Evolutionary conservation across 2,329 filamentous ascomycete genomes (phyloP).

Genomic region (Chaetomiaceae sp.): DNA sequence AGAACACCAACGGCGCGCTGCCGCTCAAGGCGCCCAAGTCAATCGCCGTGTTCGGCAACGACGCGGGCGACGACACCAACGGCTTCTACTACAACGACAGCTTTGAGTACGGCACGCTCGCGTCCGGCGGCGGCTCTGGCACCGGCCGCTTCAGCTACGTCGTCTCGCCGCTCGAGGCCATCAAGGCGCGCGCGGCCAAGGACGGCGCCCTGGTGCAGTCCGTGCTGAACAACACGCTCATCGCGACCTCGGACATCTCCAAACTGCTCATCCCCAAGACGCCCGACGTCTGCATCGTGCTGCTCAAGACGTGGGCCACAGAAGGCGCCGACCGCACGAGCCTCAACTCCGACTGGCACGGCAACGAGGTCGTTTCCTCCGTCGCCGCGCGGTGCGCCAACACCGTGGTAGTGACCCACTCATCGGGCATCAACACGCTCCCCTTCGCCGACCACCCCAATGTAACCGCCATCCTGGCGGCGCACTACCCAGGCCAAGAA

Average conservation of each 20-base stretch:
- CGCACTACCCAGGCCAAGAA: slow-evolving; percentile 76
- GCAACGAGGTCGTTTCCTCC: slow-evolving; percentile 73
- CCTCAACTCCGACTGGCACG: slow-evolving; percentile 80
- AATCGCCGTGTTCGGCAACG: slow-evolving; percentile 72
- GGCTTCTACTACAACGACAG: slow-evolving; percentile 69
- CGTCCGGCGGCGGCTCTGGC: slow-evolving; percentile 75
- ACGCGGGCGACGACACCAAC: slow-evolving; percentile 66
- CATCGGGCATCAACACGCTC: slow-evolving; percentile 70
- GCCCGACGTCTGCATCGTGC: slow-evolving; percentile 86
- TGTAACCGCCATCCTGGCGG: slow-evolving; percentile 77
- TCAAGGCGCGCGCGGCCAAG: slow-evolving; percentile 55
- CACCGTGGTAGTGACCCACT: slow-evolving; percentile 89
- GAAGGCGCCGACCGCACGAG: slow-evolving; percentile 87
- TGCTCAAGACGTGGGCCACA: slow-evolving; percentile 72
- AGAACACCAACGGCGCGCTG: slow-evolving; percentile 70
- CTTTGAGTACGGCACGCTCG: slow-evolving; percentile 56
- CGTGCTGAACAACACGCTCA: slow-evolving; percentile 59
- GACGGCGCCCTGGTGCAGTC: slow-evolving; percentile 59
- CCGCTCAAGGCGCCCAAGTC: slow-evolving; percentile 73
- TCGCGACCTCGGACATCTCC: slow-evolving; percentile 74
- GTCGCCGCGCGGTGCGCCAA: slow-evolving; percentile 75
- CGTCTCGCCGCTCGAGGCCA: slow-evolving; percentile 64
- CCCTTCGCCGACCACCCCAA: slow-evolving; percentile 71
- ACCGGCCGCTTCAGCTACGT: slow-evolving; percentile 70
- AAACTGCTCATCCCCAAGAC: slow-evolving; percentile 80